These are phyloP conservation scores for Ganoderma meredithae DNA, from an alignment of 1,284 basidiomycete genomes.

Conservation along the genomic window DNA sequence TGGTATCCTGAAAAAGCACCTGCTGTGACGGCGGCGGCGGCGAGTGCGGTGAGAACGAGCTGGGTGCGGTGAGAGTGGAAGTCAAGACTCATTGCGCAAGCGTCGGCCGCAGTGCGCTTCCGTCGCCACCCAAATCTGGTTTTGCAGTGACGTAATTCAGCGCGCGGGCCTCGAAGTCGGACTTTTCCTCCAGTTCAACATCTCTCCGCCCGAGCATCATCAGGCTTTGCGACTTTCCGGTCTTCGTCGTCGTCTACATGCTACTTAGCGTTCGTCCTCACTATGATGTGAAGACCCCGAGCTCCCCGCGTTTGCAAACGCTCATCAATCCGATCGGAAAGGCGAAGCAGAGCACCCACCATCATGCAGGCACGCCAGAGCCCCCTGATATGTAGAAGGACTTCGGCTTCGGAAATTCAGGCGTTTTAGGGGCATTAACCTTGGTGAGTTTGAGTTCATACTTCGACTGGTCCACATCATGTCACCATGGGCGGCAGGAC, in stretches of 20 bases:
- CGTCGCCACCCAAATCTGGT: background rate
- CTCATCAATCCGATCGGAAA: background rate
- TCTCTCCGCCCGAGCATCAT: background rate
- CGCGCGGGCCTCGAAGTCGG: no score
- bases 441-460: background rate
- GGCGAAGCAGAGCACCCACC: background rate
- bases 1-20: conserved; percentile 64
- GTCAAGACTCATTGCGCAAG: conserved; percentile 36
- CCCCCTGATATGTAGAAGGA: background rate
- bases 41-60: conserved; percentile 65
- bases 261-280: background rate
- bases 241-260: background rate
- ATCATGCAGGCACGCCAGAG: background rate
- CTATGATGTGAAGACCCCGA: background rate
- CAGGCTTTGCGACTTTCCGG: background rate
- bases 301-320: background rate
- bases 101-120: background rate
- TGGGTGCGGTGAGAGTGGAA: conserved; percentile 57
- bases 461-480: no score
- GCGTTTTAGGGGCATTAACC: no score
- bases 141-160: background rate
- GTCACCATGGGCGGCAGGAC: background rate
- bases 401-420: background rate
- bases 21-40: conserved; percentile 68
- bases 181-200: no score